Base-by-base conservation (phyloP, 805 yeast species). In the Metschnikowia arizonensis region DNA sequence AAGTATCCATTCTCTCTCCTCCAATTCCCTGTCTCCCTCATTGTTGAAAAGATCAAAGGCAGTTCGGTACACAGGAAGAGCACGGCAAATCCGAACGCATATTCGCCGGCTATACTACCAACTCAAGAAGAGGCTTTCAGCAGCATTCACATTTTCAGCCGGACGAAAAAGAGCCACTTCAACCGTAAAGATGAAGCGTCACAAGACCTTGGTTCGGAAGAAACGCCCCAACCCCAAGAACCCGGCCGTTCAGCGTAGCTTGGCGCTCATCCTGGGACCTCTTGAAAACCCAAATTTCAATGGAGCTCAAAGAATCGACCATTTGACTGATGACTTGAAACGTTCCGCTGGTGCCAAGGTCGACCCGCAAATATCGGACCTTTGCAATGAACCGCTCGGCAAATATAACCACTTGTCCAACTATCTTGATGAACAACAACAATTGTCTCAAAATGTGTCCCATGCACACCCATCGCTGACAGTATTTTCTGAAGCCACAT, bases 231-330 rank as follows among this genome's bases (percentile, higher is more conserved):
- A 26, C 21, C 37, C 38, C 26, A 40, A 37, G 18, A 32, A 32
- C 14, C 29, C 25, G 11, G 17, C 25, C n/a, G 36, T 40, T 8
- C 35, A 31, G 25, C 43, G 37, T 25, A 11, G 32, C 9, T 24
- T 40, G 33, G 44, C 46, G 35, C 18, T 11, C 18, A 65, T 66
- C 21, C 60, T 66, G 7, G 63, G 63, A 1, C 72, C 73, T 0
- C 32, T 52, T 2, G 60, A 52, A n/a, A 69, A 68, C 48, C 71
- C 72, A 0, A 42, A 32, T 18, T 34, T 45, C 21, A 61, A 60
- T 3, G 69, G 69, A 2, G 69, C 66, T 8, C 50, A 52, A n/a
- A 30, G 29, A 17, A 60, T 52, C 21, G 54, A 47, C 6, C 46
- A 38, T 8, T 46, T 52, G 33, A 46, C 56, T 2, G 40, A 35